These are phyloP conservation scores for Penicillium argentinense DNA, from an alignment of 495 filamentous ascomycete species.

Conservation along the genomic window DNA sequence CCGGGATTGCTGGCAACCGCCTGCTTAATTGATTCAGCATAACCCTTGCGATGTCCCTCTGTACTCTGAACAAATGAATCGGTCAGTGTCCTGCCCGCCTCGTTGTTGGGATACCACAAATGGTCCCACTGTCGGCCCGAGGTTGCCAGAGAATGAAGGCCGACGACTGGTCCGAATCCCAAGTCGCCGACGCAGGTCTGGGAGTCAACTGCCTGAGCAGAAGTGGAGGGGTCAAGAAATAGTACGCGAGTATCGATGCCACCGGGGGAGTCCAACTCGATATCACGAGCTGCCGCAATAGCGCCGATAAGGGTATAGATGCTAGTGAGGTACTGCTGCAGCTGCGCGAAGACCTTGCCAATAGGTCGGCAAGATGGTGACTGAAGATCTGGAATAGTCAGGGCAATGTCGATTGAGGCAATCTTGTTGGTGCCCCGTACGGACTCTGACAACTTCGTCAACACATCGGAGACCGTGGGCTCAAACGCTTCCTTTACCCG, in stretches of 20 bases:
- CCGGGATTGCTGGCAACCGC: conserved; percentile 32
- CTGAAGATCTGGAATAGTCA: conserved; percentile 41
- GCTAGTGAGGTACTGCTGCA: conserved; percentile 70
- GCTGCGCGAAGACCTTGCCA: conserved; percentile 55
- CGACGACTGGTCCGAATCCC: conserved; percentile 60
- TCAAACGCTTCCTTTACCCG: conserved; percentile 44
- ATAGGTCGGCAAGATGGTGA: conserved; percentile 45
- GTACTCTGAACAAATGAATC: conserved; percentile 30
- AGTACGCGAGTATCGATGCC: conserved; percentile 79
- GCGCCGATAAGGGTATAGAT: conserved; percentile 76
- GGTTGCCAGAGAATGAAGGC: conserved; percentile 63
- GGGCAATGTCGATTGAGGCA: conserved; percentile 44
- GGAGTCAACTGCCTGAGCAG: not conserved
- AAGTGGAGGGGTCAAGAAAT: conserved; percentile 51
- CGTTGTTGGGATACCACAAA: conserved; percentile 65
- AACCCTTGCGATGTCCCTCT: conserved; percentile 16
- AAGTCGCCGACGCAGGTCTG: conserved; percentile 18
- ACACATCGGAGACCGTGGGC: conserved; percentile 33
- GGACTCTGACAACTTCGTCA: conserved; percentile 26
- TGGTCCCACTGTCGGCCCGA: conserved; percentile 66
- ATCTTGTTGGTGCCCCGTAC: conserved; percentile 30
- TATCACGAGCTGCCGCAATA: conserved; percentile 58
- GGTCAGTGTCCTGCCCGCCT: conserved; percentile 49
- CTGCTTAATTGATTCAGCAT: conserved; percentile 23
- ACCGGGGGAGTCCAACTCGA: conserved; percentile 64